Evolutionary conservation across 345 rosid genomes (phyloP).

Genomic region (Garcia nutans): DNA sequence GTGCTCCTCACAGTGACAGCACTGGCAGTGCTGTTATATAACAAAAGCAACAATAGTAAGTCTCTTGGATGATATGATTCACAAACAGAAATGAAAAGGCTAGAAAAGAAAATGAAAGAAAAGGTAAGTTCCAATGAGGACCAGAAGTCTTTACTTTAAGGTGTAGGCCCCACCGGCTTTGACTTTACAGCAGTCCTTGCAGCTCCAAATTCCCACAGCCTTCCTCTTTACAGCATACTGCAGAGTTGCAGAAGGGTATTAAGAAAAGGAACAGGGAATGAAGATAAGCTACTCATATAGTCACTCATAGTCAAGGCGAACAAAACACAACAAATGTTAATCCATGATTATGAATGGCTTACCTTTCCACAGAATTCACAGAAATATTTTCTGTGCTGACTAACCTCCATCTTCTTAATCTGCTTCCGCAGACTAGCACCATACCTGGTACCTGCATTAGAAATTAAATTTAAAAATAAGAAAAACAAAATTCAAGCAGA

Average conservation of each 20-base stretch:
- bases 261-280: neutral
- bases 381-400: constrained; percentile 38
- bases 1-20: constrained; percentile 78
- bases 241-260: neutral
- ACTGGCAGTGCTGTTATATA: constrained; percentile 54
- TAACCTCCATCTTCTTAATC: constrained; percentile 40
- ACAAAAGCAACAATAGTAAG: neutral
- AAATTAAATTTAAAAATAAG: neutral
- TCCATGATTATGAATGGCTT: neutral
- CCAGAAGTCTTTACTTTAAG: constrained; percentile 17
- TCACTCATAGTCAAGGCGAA: neutral
- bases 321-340: too few species aligned
- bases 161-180: constrained; percentile 40
- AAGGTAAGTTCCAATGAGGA: too few species aligned
- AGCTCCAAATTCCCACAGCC: constrained; percentile 41
- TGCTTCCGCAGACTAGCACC: constrained; percentile 40
- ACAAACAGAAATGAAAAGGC: neutral
- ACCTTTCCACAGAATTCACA: constrained; percentile 43
- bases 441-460: constrained; percentile 31
- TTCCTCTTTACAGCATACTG: constrained; percentile 39
- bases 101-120: neutral
- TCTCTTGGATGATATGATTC: neutral
- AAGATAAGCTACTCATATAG: neutral
- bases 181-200: constrained; percentile 37
- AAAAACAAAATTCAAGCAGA: neutral